Conservation (phyloP, 2,329 filamentous ascomycete genomes). For the Canariomyces notabilis region DNA sequence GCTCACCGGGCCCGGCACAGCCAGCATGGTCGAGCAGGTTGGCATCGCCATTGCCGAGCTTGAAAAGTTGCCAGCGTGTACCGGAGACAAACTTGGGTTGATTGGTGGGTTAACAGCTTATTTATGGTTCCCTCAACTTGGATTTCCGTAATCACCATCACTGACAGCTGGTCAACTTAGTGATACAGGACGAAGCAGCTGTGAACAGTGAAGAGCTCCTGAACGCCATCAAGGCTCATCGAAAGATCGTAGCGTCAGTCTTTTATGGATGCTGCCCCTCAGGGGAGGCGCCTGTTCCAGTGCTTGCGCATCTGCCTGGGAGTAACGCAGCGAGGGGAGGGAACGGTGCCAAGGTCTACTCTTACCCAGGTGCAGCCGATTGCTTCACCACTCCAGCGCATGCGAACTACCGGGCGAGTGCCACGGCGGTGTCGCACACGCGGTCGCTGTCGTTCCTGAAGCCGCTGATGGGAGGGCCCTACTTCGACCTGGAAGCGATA, state of each 20-base stretch:
- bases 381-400: slow-evolving; percentile 51
- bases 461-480: slow-evolving; percentile 55
- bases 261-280: slow-evolving; percentile 16
- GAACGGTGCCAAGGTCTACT: slow-evolving; percentile 31
- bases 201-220: slow-evolving; percentile 14
- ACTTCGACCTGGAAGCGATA: slow-evolving; percentile 69
- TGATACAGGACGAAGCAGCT: background rate
- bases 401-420: slow-evolving; percentile 44
- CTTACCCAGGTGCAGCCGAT: slow-evolving; percentile 35
- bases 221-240: background rate
- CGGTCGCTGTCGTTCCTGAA: slow-evolving; percentile 63
- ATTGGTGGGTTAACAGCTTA: slow-evolving; percentile 28
- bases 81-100: slow-evolving; percentile 36
- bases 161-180: background rate
- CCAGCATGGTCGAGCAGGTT: slow-evolving; percentile 2
- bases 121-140: background rate
- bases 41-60: slow-evolving; percentile 14
- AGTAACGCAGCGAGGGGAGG: background rate
- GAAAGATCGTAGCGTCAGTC: slow-evolving; percentile 13
- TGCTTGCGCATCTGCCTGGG: slow-evolving; percentile 19
- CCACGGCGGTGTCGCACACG: slow-evolving; percentile 60
- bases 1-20: slow-evolving; percentile 17
- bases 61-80: slow-evolving; percentile 26
- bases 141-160: background rate
- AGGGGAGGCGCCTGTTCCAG: slow-evolving; percentile 5